A percentile compares a stretch with the other conserved stretches of the same genome.
These are phyloP conservation scores for Geotrichum fermentans DNA, from an alignment of 1,139 yeast genomes.

Conservation along the genomic window DNA sequence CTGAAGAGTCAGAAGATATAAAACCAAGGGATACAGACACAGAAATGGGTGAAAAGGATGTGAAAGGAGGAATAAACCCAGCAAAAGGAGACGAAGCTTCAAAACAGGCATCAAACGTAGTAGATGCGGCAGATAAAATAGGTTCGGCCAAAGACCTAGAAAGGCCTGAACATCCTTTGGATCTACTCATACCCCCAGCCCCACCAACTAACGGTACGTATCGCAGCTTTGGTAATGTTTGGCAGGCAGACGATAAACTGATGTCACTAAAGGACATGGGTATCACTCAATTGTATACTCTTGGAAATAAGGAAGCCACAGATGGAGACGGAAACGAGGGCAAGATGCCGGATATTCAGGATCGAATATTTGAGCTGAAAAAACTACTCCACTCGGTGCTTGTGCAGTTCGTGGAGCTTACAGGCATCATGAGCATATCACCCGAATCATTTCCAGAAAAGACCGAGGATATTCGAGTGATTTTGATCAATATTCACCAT, in stretches of 20 bases:
- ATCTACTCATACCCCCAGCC: slow-evolving; percentile 59
- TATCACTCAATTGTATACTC: slow-evolving; percentile 55
- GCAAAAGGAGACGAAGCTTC: slow-evolving; percentile 13
- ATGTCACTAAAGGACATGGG: slow-evolving; percentile 66
- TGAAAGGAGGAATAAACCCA: not conserved
- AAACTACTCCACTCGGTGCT: slow-evolving; percentile 64
- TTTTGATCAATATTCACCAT: slow-evolving; percentile 81
- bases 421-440: slow-evolving; percentile 64
- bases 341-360: slow-evolving; percentile 23
- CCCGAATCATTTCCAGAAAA: slow-evolving; percentile 63
- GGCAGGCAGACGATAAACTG: slow-evolving; percentile 70
- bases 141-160: not conserved
- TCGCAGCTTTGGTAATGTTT: slow-evolving; percentile 73
- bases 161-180: slow-evolving; percentile 35
- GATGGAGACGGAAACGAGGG: slow-evolving; percentile 1
- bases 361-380: slow-evolving; percentile 62
- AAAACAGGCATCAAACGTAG: too few species aligned
- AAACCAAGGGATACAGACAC: too few species aligned
- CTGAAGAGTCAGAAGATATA: too few species aligned
- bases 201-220: slow-evolving; percentile 55
- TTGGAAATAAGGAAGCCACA: slow-evolving; percentile 29
- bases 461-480: slow-evolving; percentile 64
- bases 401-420: slow-evolving; percentile 65
- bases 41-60: not conserved
- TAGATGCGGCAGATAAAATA: not conserved